Base-by-base conservation (phyloP, 371 early-diverging fungal genomes). In the Mortierella sp. region DNA sequence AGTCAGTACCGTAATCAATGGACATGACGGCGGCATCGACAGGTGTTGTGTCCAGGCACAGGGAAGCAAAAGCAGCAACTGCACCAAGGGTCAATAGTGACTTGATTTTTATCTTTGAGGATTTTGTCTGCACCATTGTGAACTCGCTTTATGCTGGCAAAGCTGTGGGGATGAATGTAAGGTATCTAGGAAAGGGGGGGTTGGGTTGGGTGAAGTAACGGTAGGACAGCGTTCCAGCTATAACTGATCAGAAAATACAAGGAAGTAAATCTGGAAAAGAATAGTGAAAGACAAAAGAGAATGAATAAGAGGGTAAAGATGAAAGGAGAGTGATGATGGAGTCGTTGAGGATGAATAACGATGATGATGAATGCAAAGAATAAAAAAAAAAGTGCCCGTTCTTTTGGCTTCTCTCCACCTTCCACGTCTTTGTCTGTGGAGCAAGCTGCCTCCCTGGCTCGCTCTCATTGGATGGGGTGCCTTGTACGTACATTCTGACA, bases 1-100 rank as follows among this genome's bases (percentile, higher is more conserved):
- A 98, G 66, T 98, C 96, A 0, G 95, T 92, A 61, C 99, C 99
- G 80, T 93, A 96, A 83, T 99, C 99, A 79, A 99, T 95, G 17
- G 97, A 96, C 83, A 98, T 92, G 47, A 98, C 96, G 17, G 92
- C 91, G 15, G 91, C 91, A 54, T 79, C 64, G 34, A 67, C 80
- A 13, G 70, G 74, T 28, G 53, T 60, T 31, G 70, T 70, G 40
- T 69, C 70, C 23, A 78, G 60, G 57, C 80, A 74, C 51, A 79
- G 66, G 19, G 78, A 66, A 23, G 64, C 80, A n/a, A 79, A 61
- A 61, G 80, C 80, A 17, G 80, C 80, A 9, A 79, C 75, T 7
- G 74, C 80, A n/a, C 80, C 80, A 6, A 79, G 74, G 8, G 80
- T 55, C 53, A 73, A 56, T 10, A 79, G 57, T 19, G 78, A 77